Base-by-base conservation (phyloP, 2,329 filamentous ascomycete species). In the Colletotrichum godetiae region DNA sequence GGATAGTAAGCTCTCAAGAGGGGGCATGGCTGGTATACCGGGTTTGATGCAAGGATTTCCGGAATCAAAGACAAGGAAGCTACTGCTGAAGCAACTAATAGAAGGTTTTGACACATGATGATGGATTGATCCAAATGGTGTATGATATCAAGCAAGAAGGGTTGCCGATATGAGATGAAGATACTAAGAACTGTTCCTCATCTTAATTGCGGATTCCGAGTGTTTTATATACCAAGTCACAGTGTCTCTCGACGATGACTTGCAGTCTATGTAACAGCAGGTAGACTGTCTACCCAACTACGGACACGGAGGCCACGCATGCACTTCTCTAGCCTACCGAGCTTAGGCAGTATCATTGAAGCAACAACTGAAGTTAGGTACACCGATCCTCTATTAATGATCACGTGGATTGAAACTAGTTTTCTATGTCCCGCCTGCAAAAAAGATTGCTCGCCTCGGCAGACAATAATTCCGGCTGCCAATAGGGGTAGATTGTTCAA, bases 1-100 rank as follows among this genome's bases (percentile, higher is more conserved):
- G 74, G 75, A 27, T 76, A 77, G 63, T 77, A 77, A 5, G 70
- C 64, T 56, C 70, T 58, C 2, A 78, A 55, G 0, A 78, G 56
- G 2, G 76, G 74, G 13, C 77, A 78, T 31, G 77, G 71, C 27
- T 76, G 73, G 58, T 76, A 77, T 24, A 33, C 37, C 7, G 68
- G 24, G 49, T 29, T 42, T 8, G 58, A 22, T 13, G 63, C 63
- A 2, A 67, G 4, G 33, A 5, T n/a, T 0, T 2, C 15, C 15
- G 22, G 12, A 15, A 19, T 42, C 27, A 46, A 24, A 6, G 7
- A 31, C 24, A 68, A n/a, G 7, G 33, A 31, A 5, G 35, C 7
- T n/a, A 13, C 19, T 2, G 24, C 55, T 1, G 27, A 60, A n/a
- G 64, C 19, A 19, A 35, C 4, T 8, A 12, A n/a, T 7, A 46